Conservation (phyloP, 2,329 filamentous ascomycete species). For the Nannizzia gypsea region DNA sequence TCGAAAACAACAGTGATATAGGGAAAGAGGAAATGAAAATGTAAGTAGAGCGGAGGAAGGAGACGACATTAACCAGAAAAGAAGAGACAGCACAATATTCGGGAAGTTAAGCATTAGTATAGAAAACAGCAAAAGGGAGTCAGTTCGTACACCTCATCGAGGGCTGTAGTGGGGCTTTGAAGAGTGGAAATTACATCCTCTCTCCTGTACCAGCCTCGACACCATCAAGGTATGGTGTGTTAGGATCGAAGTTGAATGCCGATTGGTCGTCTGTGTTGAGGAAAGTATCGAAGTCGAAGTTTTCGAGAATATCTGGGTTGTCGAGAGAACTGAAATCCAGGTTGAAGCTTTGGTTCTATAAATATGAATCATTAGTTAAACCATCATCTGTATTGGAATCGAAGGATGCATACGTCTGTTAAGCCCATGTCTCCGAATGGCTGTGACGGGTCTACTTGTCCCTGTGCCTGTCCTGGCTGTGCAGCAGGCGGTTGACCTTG, state of each 20-base stretch:
- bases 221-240: constrained; percentile 29
- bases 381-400: background rate
- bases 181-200: constrained; percentile 21
- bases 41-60: constrained; percentile 12
- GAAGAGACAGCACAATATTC: constrained; percentile 10
- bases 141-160: background rate
- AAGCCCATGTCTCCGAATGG: constrained; percentile 8
- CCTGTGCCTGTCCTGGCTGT: constrained; percentile 15
- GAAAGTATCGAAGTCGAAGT: constrained; percentile 57
- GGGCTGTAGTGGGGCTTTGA: background rate
- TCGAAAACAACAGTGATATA: background rate
- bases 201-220: constrained; percentile 34
- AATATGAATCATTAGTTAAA: background rate
- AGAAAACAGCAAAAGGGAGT: constrained; percentile 2
- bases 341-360: constrained; percentile 26
- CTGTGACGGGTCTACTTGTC: constrained; percentile 21
- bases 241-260: constrained; percentile 34
- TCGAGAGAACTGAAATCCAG: constrained; percentile 37
- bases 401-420: background rate
- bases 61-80: constrained; percentile 9
- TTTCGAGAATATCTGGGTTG: constrained; percentile 38
- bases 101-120: constrained; percentile 6
- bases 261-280: constrained; percentile 44
- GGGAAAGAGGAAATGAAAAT: constrained; percentile 8
- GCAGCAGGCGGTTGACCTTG: constrained; percentile 12